These are phyloP conservation scores for Alternaria tenuissima DNA, from an alignment of 2,329 filamentous ascomycete genomes.

Conservation along the genomic window DNA sequence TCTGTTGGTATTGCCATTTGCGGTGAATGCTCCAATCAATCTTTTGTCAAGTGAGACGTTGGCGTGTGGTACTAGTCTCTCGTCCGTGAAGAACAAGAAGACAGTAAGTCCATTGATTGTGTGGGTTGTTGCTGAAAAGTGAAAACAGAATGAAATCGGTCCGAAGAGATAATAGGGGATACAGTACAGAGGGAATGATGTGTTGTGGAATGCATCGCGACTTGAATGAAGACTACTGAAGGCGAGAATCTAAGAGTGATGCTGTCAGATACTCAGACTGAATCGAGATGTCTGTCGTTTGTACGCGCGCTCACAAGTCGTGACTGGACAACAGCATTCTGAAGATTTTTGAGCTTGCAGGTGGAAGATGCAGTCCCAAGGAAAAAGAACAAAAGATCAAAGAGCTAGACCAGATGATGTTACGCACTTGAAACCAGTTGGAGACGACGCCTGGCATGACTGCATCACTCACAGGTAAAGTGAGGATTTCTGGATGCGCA, in stretches of 20 bases:
- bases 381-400: background rate
- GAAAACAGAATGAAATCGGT: background rate
- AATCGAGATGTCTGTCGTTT: background rate
- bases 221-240: background rate
- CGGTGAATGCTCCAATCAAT: background rate
- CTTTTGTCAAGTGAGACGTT: background rate
- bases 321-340: background rate
- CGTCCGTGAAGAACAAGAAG: too few species aligned
- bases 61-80: too few species aligned
- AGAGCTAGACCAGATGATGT: background rate
- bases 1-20: background rate
- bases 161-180: background rate
- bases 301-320: background rate
- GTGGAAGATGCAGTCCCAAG: background rate
- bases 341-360: background rate
- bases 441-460: slow-evolving; percentile 2
- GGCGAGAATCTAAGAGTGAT: background rate
- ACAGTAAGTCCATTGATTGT: background rate
- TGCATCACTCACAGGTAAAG: background rate
- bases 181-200: background rate
- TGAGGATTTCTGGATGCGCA: background rate
- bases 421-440: slow-evolving; percentile 6
- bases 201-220: background rate
- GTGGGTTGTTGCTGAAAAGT: background rate
- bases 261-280: background rate